Conservation (phyloP, 78 protist species). For the Isochrysis galbana region DNA sequence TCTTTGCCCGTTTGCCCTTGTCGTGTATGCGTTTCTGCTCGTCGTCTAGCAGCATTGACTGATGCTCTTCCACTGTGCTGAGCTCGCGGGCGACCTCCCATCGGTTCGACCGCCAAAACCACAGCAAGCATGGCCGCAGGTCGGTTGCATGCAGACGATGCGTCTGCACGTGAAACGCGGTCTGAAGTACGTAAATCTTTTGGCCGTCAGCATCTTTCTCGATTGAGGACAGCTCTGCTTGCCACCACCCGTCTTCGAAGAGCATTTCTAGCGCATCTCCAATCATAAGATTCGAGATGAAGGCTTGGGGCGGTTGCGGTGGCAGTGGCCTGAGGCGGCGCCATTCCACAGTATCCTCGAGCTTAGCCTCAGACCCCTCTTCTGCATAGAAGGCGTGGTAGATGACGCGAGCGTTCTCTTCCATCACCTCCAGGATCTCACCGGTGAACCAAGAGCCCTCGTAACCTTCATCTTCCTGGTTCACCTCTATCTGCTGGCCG, state of each 20-base stretch:
- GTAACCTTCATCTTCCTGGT: not conserved
- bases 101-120: conserved; percentile 1
- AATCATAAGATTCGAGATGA: not conserved
- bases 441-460: not conserved
- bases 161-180: not conserved
- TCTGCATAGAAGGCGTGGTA: not conserved
- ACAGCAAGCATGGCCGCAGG: not conserved
- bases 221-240: not conserved
- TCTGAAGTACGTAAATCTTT: not conserved
- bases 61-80: not conserved
- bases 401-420: not conserved
- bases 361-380: not conserved
- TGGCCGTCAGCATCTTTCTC: too few species aligned
- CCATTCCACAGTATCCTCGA: not conserved
- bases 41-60: too few species aligned
- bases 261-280: not conserved
- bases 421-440: not conserved
- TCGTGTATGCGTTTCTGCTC: too few species aligned
- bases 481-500: too few species aligned
- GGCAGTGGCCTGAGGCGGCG: not conserved
- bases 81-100: not conserved
- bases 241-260: conserved; percentile 2
- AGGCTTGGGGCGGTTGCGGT: not conserved
- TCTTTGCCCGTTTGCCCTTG: too few species aligned
- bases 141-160: not conserved